Base-by-base conservation (phyloP, 2,329 filamentous ascomycete genomes). In the Thielaviopsis musarum region DNA sequence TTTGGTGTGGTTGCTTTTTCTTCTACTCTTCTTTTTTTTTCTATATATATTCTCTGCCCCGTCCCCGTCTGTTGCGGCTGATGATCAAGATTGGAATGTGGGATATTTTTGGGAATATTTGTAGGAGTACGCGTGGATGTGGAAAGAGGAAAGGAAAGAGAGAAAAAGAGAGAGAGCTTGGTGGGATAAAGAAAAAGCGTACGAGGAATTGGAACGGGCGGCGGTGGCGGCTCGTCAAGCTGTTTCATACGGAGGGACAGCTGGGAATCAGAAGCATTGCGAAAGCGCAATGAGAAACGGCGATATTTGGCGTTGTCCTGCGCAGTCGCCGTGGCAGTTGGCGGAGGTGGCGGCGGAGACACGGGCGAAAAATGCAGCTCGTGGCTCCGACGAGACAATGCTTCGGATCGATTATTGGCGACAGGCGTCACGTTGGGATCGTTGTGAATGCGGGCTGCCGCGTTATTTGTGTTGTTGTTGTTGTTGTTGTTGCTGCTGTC, bases 201-300 rank as follows among this genome's bases (percentile, higher is more conserved):
- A 82, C 75, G 78, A 72, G 62, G 63, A 38, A 73, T 79, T 68
- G 75, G 82, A 67, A 80, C 75, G 65, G 76, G 83, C 66, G 77
- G 81, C 22, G 75, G 71, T 65, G 60, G 58, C n/a, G 74, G 77
- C 66, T 77, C 74, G 62, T 75, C 74, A 59, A 89, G 84, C 66
- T 85, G 80, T 69, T 85, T 90, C 57, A 85, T 85, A 69, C 82
- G 81, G 30, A 83, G 75, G 12, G 88, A 89, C 62, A 97, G 74
- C 70, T 96, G 90, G 56, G 90, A 87, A 72, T 97, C 91, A 9
- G 91, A 96, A 63, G 89, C 91, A 78, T 95, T 91, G 67, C 90
- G 87, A 70, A 93, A 90, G 67, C 85, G 84, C 72, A 95, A 75
- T 70, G 80, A 83, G 68, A 85, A 85, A 62, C 81, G 79, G 62